phyloP scores from a whole-genome alignment of 2,329 filamentous ascomycete species.

The Nemania sp. region DNA sequence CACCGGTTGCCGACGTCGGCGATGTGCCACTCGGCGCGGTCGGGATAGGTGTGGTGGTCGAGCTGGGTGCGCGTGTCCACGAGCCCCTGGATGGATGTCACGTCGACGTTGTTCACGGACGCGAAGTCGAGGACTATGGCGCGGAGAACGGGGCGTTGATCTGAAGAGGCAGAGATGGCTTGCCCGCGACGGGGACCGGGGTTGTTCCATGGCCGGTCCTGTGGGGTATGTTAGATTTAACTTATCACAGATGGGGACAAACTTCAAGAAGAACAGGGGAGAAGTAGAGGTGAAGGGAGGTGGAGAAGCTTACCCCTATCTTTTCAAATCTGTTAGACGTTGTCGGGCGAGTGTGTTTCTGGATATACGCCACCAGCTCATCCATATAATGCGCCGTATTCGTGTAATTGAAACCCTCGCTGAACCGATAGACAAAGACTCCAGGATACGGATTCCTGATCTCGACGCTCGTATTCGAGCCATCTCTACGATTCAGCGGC shows the following conservation, averaged over 20 bases:
- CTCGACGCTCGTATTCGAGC: slow-evolving; percentile 81
- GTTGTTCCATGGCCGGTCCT: slow-evolving; percentile 96
- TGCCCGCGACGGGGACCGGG: slow-evolving; percentile 68
- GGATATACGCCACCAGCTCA: slow-evolving; percentile 70
- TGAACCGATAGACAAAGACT: slow-evolving; percentile 93
- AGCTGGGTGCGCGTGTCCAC: slow-evolving; percentile 96
- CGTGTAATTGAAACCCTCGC: slow-evolving; percentile 94
- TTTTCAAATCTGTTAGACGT: slow-evolving; percentile 67
- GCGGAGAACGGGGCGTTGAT: slow-evolving; percentile 75
- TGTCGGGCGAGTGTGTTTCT: slow-evolving; percentile 73
- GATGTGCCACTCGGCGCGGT: slow-evolving; percentile 91
- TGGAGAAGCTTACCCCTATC: too few species aligned
- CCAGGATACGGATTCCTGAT: slow-evolving; percentile 83
- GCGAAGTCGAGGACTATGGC: slow-evolving; percentile 95
- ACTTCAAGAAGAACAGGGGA: too few species aligned
- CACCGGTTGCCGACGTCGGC: slow-evolving; percentile 92
- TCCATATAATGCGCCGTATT: slow-evolving; percentile 90
- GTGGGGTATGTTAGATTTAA: too few species aligned
- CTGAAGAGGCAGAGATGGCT: slow-evolving; percentile 53
- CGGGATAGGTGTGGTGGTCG: slow-evolving; percentile 78
- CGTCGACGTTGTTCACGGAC: slow-evolving; percentile 90
- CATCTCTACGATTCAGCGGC: slow-evolving; percentile 81
- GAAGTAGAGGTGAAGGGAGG: too few species aligned
- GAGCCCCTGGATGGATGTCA: slow-evolving; percentile 87
- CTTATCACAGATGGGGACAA: too few species aligned